Percentiles rank a stretch among this genome's conserved stretches.
phyloP scores from a whole-genome alignment of 148 eudicot genomes.

The Nyssa sinensis region DNA sequence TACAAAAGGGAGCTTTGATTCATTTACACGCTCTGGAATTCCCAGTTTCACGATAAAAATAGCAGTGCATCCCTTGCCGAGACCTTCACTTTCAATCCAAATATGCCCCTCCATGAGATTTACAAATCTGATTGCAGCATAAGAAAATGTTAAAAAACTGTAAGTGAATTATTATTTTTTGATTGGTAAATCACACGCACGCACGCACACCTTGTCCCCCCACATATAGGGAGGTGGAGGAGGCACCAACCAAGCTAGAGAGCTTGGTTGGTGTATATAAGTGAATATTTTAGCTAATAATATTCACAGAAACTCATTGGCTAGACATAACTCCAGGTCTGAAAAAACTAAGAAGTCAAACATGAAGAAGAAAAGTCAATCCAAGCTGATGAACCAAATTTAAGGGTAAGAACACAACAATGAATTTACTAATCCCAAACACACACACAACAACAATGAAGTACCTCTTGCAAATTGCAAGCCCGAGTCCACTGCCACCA shows the following conservation, averaged over 20 bases:
- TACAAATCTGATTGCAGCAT: conserved; percentile 57
- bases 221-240: too few relatives aligned
- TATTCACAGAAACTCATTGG: neutral
- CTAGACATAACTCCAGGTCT: neutral
- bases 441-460: conserved; percentile 4
- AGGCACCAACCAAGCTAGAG: too few relatives aligned
- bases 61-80: conserved; percentile 79
- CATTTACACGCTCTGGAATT: conserved; percentile 40
- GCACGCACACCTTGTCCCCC: neutral
- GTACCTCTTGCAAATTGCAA: conserved; percentile 90
- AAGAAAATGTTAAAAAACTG: neutral
- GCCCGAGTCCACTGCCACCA: conserved; percentile 82
- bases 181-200: too few relatives aligned
- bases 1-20: conserved; percentile 37
- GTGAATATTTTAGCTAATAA: neutral
- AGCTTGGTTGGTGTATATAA: too few relatives aligned
- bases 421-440: too few relatives aligned
- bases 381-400: neutral
- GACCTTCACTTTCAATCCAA: conserved; percentile 92
- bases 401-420: conserved; percentile 4
- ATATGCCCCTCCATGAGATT: conserved; percentile 89
- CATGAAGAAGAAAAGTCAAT: neutral
- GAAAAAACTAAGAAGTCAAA: neutral
- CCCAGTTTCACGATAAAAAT: conserved; percentile 74
- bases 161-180: too few relatives aligned